Base-by-base conservation (phyloP, 139 green algal genomes). In the Chlorella sp. region DNA sequence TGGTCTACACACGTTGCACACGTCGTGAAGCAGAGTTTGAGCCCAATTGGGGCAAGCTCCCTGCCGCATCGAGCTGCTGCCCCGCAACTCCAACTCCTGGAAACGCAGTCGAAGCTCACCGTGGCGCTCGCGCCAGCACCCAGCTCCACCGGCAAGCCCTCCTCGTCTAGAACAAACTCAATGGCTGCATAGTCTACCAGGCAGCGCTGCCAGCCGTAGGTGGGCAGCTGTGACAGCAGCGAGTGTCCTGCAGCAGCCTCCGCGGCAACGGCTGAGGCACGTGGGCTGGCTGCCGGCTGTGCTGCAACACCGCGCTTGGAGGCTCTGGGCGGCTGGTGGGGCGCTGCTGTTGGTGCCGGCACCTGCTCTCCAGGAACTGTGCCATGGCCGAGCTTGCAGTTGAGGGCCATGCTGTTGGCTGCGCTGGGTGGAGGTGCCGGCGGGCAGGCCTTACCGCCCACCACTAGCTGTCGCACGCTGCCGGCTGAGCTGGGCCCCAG, bases 171-270 rank as follows among this genome's bases (percentile, higher is more conserved):
- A 17, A 64, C 30, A 32, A 85, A 85, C 26, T 76, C 64, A 11
- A 84, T 74, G 28, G 28, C 39, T 0, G 41, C 17, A n/a, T 34
- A 74, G 41, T 75, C 63, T 39, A 84, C 78, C 1, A 72, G 18
- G 78, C 78, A 75, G 39, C 64, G 41, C 78, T 76, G 78, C 78
- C 78, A 84, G 64, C 64, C 78, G n/a, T 75, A 71, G 25, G 57
- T 71, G 57, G 75, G 75, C 75, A 82, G 60, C 17, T 82, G 56
- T 0, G 75, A 71, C 34, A 82, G 75, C 75, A 82, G 75, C 15
- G 75, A 25, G 3, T 72, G 65, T 2, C 17, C 32, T 0, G 30
- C 65, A 3, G 65, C 30, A 13, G 2, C 51, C 21, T 9, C 51
- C 15, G 51, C 51, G 7, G 44, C 44, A 17, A 11, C 44, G 44